Conservation (phyloP, 2,329 filamentous ascomycete genomes). For the Penicillium sp. region DNA sequence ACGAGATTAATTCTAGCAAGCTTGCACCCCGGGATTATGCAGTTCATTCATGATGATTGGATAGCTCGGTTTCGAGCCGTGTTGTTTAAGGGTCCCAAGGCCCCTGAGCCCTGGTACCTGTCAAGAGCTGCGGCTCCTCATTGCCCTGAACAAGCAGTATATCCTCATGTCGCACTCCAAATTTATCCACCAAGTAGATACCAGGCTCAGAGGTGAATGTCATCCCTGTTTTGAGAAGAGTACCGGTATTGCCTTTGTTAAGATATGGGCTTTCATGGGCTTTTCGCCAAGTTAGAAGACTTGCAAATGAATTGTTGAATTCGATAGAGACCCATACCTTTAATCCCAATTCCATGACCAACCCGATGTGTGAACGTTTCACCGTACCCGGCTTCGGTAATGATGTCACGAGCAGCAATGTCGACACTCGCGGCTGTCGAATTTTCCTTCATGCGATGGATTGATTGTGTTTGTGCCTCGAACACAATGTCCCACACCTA, state of each 20-base stretch:
- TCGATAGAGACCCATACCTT: constrained; percentile 42
- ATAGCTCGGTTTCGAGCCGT: neutral
- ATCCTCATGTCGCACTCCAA: constrained; percentile 67
- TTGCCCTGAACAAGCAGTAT: constrained; percentile 60
- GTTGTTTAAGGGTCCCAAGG: constrained; percentile 56
- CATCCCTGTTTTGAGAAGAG: constrained; percentile 60
- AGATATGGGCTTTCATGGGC: constrained; percentile 66
- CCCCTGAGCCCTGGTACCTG: constrained; percentile 55
- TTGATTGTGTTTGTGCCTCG: constrained; percentile 63
- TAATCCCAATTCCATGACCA: constrained; percentile 68
- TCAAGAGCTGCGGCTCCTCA: constrained; percentile 60
- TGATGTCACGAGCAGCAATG: constrained; percentile 62
- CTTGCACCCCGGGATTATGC: neutral
- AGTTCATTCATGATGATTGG: neutral
- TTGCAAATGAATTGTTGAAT: neutral
- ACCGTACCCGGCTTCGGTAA: constrained; percentile 62
- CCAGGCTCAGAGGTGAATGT: constrained; percentile 67
- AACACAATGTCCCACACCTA: constrained; percentile 63
- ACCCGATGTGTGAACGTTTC: constrained; percentile 64
- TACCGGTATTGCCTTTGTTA: constrained; percentile 62
- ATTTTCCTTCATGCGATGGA: constrained; percentile 55
- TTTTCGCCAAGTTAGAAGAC: neutral
- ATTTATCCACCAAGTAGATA: constrained; percentile 62
- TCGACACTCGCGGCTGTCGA: constrained; percentile 63
- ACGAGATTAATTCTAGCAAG: neutral